Conservation (phyloP, 306 rosid species). For the Glycyrrhiza uralensis region DNA sequence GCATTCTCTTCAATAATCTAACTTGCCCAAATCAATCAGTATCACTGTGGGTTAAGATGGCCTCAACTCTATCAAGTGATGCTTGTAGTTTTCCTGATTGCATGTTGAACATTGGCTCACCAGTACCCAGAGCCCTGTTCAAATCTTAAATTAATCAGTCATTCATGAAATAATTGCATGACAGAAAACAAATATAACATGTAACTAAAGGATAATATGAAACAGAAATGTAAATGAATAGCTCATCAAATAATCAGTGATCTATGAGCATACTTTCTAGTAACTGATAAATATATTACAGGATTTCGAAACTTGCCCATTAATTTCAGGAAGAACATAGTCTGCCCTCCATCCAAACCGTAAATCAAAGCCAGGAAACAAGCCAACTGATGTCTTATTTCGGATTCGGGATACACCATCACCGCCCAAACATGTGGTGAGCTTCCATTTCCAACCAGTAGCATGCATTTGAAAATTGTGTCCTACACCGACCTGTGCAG, state of each 20-base stretch:
- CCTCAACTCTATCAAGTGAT: slow-evolving; percentile 91
- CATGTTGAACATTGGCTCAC: slow-evolving; percentile 88
- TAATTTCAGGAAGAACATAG: slow-evolving; percentile 86
- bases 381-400: slow-evolving; percentile 74
- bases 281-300: neutral
- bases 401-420: slow-evolving; percentile 82
- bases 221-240: neutral
- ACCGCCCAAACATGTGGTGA: slow-evolving; percentile 90
- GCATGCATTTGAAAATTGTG: slow-evolving; percentile 82
- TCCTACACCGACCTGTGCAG: slow-evolving; percentile 78
- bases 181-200: slow-evolving; percentile 1
- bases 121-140: slow-evolving; percentile 78
- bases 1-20: neutral
- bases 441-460: slow-evolving; percentile 98
- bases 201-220: neutral
- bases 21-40: slow-evolving; percentile 12
- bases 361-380: slow-evolving; percentile 78
- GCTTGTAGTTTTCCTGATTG: slow-evolving; percentile 76
- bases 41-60: slow-evolving; percentile 73
- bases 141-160: slow-evolving; percentile 14
- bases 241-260: neutral
- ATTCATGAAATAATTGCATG: slow-evolving; percentile 11
- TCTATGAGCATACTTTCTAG: slow-evolving; percentile 3
- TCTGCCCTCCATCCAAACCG: slow-evolving; percentile 97
- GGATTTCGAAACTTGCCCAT: slow-evolving; percentile 61